phyloP scores from a whole-genome alignment of 2,329 filamentous ascomycete genomes.

The Colletotrichum tamarilloi region DNA sequence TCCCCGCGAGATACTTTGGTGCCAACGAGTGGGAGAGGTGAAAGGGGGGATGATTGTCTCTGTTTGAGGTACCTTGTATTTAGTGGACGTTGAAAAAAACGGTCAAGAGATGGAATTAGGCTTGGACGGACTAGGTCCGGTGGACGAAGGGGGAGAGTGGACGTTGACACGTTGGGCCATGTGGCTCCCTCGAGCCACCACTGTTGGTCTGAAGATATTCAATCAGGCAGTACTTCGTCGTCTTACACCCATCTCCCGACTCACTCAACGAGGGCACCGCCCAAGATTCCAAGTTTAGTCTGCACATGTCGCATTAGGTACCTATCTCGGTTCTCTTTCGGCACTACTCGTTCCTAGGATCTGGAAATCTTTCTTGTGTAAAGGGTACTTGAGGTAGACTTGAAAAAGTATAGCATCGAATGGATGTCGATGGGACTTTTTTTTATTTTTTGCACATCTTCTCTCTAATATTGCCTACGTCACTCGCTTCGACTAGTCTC shows the following conservation, averaged over 20 bases:
- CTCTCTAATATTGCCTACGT: no score
- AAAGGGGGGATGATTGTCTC: background rate
- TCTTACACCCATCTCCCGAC: background rate
- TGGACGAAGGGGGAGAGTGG: no score
- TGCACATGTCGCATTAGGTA: no score
- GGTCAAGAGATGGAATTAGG: background rate
- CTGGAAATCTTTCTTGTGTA: background rate
- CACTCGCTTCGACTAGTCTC: no score
- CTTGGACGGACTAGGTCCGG: background rate
- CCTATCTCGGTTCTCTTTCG: background rate
- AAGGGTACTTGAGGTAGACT: no score
- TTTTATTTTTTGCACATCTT: no score
- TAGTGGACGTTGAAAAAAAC: background rate
- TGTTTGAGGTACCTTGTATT: background rate
- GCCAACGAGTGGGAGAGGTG: constrained; percentile 62
- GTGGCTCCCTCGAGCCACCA: no score
- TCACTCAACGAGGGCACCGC: no score
- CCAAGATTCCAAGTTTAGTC: no score
- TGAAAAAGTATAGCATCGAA: no score
- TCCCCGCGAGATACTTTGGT: constrained; percentile 77
- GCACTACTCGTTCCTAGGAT: background rate
- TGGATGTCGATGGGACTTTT: no score
- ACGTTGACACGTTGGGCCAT: no score
- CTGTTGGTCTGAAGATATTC: background rate
- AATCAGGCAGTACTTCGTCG: background rate